Base-by-base conservation (phyloP, 495 filamentous ascomycete genomes). In the Penicillium pulvis region DNA sequence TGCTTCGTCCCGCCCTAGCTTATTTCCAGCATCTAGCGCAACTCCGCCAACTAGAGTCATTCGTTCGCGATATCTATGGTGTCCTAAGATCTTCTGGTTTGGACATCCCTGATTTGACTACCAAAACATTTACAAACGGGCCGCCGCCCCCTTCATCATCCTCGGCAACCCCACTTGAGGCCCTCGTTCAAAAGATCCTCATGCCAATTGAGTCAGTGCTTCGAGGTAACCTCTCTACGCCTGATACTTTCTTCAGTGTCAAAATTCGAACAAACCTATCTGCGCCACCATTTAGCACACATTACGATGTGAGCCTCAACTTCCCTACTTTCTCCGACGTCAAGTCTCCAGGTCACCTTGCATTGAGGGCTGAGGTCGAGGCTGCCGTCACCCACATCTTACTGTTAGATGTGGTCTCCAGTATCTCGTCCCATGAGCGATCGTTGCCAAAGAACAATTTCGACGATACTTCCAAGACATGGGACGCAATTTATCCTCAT, bases 1-100 rank as follows among this genome's bases (percentile, higher is more conserved):
- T 94, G 26, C 77, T 94, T 26, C 82, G 85, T 3, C 86, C 88
- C 1, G 71, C 91, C 12, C 69, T 92, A 46, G 83, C 83, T 19
- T 82, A 87, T 49, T 72, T 89, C 33, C 78, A 84, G 43, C 88
- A 93, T 65, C 75, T 82, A 35, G 65, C 79, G 61, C 56, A 77
- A 73, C 43, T 75, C 54, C 58, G 64, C 47, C 66, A 65, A 77
- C 19, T 80, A 35, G 63, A 75, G 31, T 56, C 63, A 59, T 65
- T 75, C 39, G 57, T 88, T 11, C 24, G 52, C 3, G 61, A 73
- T 8, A 60, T 84, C 0, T 69, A 63, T 2, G 56, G 61, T 24
- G 70, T 73, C 5, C 49, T 85, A n/a, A 58, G 62, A 20, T 70
- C 74, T 4, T 79, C 83, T 17, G 70, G 74, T 4, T 57, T 85